Evolutionary conservation across 768 basidiomycete genomes (phyloP).

Genomic region (Pholiota conissans): DNA sequence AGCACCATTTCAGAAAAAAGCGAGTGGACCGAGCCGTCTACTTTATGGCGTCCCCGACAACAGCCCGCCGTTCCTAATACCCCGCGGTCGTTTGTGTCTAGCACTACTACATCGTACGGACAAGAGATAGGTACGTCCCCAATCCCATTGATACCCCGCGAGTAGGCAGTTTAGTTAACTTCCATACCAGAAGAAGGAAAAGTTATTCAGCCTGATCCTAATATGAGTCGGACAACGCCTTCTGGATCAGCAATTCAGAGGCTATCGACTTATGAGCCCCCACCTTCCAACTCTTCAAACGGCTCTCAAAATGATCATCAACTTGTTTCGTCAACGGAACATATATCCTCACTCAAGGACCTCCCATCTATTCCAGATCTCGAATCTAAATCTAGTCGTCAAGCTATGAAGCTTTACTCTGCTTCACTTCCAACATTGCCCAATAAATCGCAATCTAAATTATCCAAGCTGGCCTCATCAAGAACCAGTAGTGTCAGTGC

Average conservation of each 20-base stretch:
- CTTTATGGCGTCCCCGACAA: conserved; percentile 44
- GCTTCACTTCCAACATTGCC: conserved; percentile 24
- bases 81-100: conserved; percentile 39
- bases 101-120: conserved; percentile 62
- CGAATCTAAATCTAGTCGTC: conserved; percentile 44
- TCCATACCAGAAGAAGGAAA: conserved; percentile 1
- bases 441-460: conserved; percentile 55
- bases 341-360: conserved; percentile 43
- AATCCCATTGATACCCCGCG: background rate
- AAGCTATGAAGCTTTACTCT: conserved; percentile 20
- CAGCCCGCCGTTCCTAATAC: conserved; percentile 37
- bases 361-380: conserved; percentile 59
- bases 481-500: conserved; percentile 48
- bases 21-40: conserved; percentile 61
- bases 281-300: conserved; percentile 52
- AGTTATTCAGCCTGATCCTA: conserved; percentile 44
- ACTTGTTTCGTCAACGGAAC: conserved; percentile 41
- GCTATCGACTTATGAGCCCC: conserved; percentile 57
- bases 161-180: background rate
- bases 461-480: conserved; percentile 68
- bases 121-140: conserved; percentile 50
- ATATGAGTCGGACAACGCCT: conserved; percentile 49
- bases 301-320: conserved; percentile 28
- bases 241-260: conserved; percentile 65
- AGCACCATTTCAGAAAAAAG: conserved; percentile 71